Percentiles rank a stretch among this genome's conserved stretches.
phyloP scores from a whole-genome alignment of 139 green algal species.

The Eudorina sp. region DNA sequence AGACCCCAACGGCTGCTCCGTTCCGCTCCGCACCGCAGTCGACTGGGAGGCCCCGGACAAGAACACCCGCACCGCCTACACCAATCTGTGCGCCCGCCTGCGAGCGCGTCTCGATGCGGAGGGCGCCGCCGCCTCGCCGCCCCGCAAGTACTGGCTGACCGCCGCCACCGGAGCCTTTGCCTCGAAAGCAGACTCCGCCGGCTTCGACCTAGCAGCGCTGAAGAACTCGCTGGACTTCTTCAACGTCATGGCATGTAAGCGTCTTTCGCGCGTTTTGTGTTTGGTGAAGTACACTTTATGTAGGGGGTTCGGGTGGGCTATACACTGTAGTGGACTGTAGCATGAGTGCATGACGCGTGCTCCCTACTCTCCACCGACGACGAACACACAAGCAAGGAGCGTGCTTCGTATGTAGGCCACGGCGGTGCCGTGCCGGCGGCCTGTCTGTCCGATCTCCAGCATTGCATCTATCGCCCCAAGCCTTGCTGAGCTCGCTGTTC shows the following conservation, averaged over 20 bases:
- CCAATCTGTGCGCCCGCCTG: neutral
- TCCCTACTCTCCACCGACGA: too few species aligned
- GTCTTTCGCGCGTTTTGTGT: too few species aligned
- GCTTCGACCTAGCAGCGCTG: slow-evolving; percentile 10
- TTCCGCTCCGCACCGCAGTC: neutral
- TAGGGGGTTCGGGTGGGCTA: too few species aligned
- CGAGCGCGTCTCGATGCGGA: neutral
- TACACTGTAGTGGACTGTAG: neutral
- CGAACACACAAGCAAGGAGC: too few species aligned
- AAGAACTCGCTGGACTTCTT: neutral
- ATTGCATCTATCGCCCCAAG: too few species aligned
- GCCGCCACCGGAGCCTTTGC: neutral
- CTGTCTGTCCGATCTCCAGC: too few species aligned
- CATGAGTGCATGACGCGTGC: too few species aligned
- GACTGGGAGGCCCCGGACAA: slow-evolving; percentile 7
- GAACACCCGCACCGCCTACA: neutral
- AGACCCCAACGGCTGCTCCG: too few species aligned
- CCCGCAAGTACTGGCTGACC: neutral
- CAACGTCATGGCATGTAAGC: slow-evolving; percentile 47
- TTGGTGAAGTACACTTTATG: neutral
- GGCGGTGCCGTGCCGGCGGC: too few species aligned
- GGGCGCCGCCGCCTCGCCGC: neutral
- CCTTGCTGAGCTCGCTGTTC: too few species aligned
- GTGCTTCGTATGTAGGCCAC: too few species aligned
- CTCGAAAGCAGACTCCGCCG: neutral